Base-by-base conservation (phyloP, 495 filamentous ascomycete genomes). In the Pseudotulostoma volvatum region DNA sequence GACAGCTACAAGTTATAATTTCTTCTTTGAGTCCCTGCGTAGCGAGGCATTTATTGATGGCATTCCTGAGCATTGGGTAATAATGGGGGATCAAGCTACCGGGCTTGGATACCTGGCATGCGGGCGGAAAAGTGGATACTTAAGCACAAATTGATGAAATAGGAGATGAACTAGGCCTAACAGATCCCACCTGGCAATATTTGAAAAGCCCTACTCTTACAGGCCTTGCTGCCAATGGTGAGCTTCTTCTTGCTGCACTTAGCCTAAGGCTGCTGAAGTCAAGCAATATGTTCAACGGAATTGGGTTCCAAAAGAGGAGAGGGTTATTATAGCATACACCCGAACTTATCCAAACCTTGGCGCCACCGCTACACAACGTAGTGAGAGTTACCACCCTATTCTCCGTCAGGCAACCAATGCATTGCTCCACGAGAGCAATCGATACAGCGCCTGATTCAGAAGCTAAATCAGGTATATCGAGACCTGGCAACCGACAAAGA, bases 11-110 rank as follows among this genome's bases (percentile, higher is more conserved):
- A 18, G 15, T 13, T 38, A 4, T 21, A 38, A 20, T 8, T 38
- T 38, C 17, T 38, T 20, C 36, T 38, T 38, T 13, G 36, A 38
- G n/a, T 38, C 9, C 7, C 14, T 38, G 14, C 15, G n/a, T 20
- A 16, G 14, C 15, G 14, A 38, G n/a, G 15, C 9, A 13, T 38
- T 17, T 13, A 38, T 8, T 18, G 33, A 35, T 35, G 17, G 17
- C 17, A 13, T 35, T 13, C 5, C 33, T 35, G 14, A 15, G 13
- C 17, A n/a, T n/a, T n/a, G 30, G 9, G 9, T 9, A 9, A 13
- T 31, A 9, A 13, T 35, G 13, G n/a, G 33, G 9, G 33, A 35
- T 18, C 33, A 35, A 35, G 33, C 33, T 5, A 4, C 33, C 4
- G 33, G 33, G 13, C 33, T 35, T 35, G 13, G 5, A 13, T 18